These are phyloP conservation scores for Lyophyllum decastes DNA, from an alignment of 768 basidiomycete species.

Conservation along the genomic window DNA sequence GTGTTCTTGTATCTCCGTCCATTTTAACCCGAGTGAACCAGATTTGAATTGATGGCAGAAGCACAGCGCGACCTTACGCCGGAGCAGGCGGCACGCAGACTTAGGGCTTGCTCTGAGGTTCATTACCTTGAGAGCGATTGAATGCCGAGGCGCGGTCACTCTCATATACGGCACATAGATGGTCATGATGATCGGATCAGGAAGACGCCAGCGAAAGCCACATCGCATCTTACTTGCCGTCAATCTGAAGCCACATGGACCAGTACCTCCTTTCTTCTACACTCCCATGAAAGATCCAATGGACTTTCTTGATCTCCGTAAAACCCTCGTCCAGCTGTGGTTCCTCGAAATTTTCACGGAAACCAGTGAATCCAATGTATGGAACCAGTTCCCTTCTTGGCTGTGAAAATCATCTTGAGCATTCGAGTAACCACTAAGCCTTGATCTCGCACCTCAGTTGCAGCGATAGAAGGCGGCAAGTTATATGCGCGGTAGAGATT, in stretches of 20 bases:
- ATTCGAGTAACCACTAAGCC: neutral
- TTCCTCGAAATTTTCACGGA: constrained; percentile 63
- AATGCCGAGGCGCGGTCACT: no score
- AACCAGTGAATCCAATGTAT: constrained; percentile 58
- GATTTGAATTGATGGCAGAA: constrained; percentile 90
- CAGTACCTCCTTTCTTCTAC: constrained; percentile 72
- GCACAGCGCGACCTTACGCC: constrained; percentile 88
- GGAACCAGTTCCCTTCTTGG: constrained; percentile 56
- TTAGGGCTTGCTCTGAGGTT: constrained; percentile 54
- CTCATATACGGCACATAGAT: neutral
- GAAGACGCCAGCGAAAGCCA: neutral
- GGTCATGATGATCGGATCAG: neutral
- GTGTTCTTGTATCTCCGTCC: neutral
- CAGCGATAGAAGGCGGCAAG: constrained; percentile 45
- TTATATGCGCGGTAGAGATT: constrained; percentile 84
- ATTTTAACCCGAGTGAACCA: constrained; percentile 25
- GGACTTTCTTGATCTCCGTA: constrained; percentile 70
- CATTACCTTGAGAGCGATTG: constrained; percentile 53
- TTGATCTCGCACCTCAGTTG: constrained; percentile 38
- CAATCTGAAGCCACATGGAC: constrained; percentile 86
- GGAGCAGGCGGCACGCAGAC: constrained; percentile 76
- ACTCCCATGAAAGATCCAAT: constrained; percentile 79
- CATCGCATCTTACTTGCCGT: constrained; percentile 51
- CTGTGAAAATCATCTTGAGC: constrained; percentile 25
- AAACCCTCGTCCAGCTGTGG: constrained; percentile 75